A percentile compares a stretch with the other conserved stretches of the same genome.
Evolutionary conservation across 192 early-diverging fungal species (phyloP).

Genomic region (Geranomyces michiganensis): DNA sequence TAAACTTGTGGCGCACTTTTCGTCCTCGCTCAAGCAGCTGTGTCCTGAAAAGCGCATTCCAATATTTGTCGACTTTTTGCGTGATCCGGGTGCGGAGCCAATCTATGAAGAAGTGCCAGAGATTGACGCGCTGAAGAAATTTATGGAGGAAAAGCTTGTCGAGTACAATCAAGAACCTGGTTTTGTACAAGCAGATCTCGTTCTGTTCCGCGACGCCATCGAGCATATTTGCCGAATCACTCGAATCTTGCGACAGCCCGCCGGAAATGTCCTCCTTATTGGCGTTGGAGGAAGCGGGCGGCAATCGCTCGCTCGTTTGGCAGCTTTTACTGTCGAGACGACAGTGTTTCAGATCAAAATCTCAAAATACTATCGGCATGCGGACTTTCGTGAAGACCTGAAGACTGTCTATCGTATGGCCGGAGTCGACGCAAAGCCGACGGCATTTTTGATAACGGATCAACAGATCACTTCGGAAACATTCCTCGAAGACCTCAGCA

Average conservation of each 20-base stretch:
- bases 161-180: constrained; percentile 63
- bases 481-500: constrained; percentile 62
- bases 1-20: constrained; percentile 54
- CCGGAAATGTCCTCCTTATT: constrained; percentile 59
- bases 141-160: constrained; percentile 57
- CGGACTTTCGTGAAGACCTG: constrained; percentile 61
- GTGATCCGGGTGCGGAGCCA: constrained; percentile 41
- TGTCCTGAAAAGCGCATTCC: constrained; percentile 53
- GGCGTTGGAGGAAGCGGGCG: constrained; percentile 62
- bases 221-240: constrained; percentile 65
- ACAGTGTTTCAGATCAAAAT: constrained; percentile 63
- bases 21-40: constrained; percentile 46
- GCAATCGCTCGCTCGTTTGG: constrained; percentile 53
- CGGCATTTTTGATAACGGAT: constrained; percentile 61
- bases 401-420: constrained; percentile 55
- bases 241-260: constrained; percentile 53
- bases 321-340: constrained; percentile 57
- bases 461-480: constrained; percentile 58
- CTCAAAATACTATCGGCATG: constrained; percentile 59
- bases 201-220: constrained; percentile 60
- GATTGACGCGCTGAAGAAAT: constrained; percentile 47
- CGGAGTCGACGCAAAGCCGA: constrained; percentile 57
- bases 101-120: constrained; percentile 57
- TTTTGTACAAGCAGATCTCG: constrained; percentile 54
- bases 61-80: constrained; percentile 61